Conservation (phyloP, 1,284 basidiomycete species). For the Cutaneotrichosporon curvatum region DNA sequence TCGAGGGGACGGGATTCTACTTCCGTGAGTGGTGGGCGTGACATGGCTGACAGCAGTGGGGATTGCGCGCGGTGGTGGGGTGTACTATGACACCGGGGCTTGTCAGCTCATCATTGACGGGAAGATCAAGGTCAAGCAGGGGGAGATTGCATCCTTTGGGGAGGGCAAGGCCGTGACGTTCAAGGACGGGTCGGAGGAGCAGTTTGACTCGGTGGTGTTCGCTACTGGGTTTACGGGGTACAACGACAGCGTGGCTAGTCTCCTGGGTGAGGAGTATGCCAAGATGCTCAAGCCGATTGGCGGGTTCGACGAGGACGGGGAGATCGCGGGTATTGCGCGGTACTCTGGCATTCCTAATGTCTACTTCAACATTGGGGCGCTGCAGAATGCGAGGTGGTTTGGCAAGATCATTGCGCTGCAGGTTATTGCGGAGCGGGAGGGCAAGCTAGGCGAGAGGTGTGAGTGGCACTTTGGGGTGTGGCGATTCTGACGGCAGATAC, state of each 20-base stretch:
- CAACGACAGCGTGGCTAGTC: slow-evolving; percentile 45
- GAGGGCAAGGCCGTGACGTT: slow-evolving; percentile 56
- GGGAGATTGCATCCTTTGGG: slow-evolving; percentile 49
- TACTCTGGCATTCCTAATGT: slow-evolving; percentile 49
- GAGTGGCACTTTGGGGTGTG: too few species aligned
- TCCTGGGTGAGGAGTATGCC: slow-evolving; percentile 52
- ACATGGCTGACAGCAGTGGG: slow-evolving; percentile 22
- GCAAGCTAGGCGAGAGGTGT: slow-evolving; percentile 48
- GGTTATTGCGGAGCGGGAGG: slow-evolving; percentile 56
- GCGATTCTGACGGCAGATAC: too few species aligned
- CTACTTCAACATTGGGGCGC: slow-evolving; percentile 47
- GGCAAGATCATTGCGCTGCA: slow-evolving; percentile 58
- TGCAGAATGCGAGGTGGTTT: slow-evolving; percentile 54
- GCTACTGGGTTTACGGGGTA: slow-evolving; percentile 55
- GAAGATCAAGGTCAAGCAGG: slow-evolving; percentile 67
- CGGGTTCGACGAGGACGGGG: slow-evolving; percentile 56
- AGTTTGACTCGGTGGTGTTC: slow-evolving; percentile 63
- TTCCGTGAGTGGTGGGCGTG: slow-evolving; percentile 5
- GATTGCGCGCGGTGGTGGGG: slow-evolving; percentile 43
- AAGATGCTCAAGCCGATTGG: slow-evolving; percentile 52
- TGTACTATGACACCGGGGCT: slow-evolving; percentile 54
- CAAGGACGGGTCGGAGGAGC: slow-evolving; percentile 57
- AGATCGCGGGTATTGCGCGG: slow-evolving; percentile 53
- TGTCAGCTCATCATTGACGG: slow-evolving; percentile 60
- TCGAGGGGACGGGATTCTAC: slow-evolving; percentile 48